Base-by-base conservation (phyloP, 805 yeast genomes). In the Zygosaccharomyces pseudorouxii region DNA sequence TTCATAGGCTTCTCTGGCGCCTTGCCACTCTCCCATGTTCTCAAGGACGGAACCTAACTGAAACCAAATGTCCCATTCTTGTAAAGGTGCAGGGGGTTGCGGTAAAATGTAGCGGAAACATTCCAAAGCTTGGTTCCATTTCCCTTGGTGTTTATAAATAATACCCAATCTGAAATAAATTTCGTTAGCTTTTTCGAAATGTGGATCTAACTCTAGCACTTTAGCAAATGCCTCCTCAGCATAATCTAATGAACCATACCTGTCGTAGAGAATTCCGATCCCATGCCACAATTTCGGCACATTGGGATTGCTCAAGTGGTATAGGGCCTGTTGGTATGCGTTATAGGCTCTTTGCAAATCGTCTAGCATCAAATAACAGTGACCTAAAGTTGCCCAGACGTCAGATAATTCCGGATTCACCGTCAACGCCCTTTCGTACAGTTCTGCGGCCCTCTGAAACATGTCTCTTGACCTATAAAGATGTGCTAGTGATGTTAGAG, bases 261-360 rank as follows among this genome's bases (percentile, higher is more conserved):
- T 76, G 68, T 93, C 99, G 67, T 93, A 93, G 52, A 93, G 75
- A 50, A 93, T 93, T 30, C 99, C 99, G 55, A 93, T 92, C 0
- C 99, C 99, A 69, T 93, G 97, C 99, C 99, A 93, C 57, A 93
- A 78, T 65, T 89, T 89, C 48, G 98, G 98, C 47, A 90, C 97
- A 57, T 89, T 88, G 41, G 97, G 95, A 62, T 93, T 92, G 54
- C 86, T 88, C 63, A 90, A 71, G 65, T 89, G 93, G 68, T 87
- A 86, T 42, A 93, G 73, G 2, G 98, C 98, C 64, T 95, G 90
- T 71, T 93, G 99, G 71, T 93, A 93, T 2, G 98, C 96, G 39
- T 90, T 85, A 66, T 93, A 93, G 6, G 97, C 97, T 59, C 96
- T 80, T 67, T 88, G 97, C 52, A 93, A 76, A 62, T 93, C 99